Conservation (phyloP, 345 rosid genomes). For the Brassica juncea region DNA sequence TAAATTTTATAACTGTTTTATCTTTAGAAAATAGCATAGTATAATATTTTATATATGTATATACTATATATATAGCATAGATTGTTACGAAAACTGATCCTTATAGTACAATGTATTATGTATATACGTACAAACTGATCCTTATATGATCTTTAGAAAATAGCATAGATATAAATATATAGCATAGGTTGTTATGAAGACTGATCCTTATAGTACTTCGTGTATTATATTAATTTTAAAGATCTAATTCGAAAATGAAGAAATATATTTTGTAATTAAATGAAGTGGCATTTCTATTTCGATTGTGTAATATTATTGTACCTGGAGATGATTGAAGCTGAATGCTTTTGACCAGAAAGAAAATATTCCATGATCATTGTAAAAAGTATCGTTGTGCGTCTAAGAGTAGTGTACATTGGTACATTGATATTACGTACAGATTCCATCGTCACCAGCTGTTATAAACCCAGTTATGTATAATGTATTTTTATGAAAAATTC, state of each 20-base stretch:
- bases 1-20: neutral
- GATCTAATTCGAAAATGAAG: neutral
- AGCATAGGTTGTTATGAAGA: neutral
- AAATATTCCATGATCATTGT: constrained; percentile 69
- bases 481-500: neutral
- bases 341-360: constrained; percentile 56
- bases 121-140: too few species aligned
- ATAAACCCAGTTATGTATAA: neutral
- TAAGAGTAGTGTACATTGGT: constrained; percentile 79
- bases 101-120: neutral
- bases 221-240: neutral
- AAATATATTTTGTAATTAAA: neutral
- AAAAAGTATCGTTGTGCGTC: constrained; percentile 71
- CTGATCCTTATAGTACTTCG: neutral
- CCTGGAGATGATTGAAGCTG: constrained; percentile 59
- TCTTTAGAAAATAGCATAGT: neutral
- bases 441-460: constrained; percentile 73
- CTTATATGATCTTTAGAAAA: neutral
- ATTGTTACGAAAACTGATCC: neutral
- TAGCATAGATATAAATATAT: neutral
- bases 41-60: neutral
- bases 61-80: neutral
- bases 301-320: constrained; percentile 19
- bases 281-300: neutral
- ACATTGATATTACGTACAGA: constrained; percentile 73